A percentile compares a stretch with the other conserved stretches of the same genome.
phyloP scores from a whole-genome alignment of 331 rosid species.

The Rhamnella rubrinervis region DNA sequence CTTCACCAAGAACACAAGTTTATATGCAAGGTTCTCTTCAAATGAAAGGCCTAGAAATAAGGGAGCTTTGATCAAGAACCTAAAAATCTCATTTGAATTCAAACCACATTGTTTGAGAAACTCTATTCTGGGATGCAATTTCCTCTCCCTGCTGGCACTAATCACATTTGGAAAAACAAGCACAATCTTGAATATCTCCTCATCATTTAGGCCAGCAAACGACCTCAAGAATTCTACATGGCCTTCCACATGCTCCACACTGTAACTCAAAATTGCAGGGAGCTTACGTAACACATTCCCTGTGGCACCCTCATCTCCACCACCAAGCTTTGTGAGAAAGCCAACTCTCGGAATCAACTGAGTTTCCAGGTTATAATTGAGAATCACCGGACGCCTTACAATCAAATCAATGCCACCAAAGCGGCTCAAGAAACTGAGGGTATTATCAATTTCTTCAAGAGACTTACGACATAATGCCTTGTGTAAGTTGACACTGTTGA shows the following conservation, averaged over 20 bases:
- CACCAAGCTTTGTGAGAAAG: constrained; percentile 43
- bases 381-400: constrained; percentile 47
- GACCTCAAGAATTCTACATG: constrained; percentile 60
- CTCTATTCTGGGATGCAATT: constrained; percentile 62
- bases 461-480: constrained; percentile 61
- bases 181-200: constrained; percentile 56
- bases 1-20: constrained; percentile 66
- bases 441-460: constrained; percentile 49
- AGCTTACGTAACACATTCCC: constrained; percentile 48
- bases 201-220: constrained; percentile 51
- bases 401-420: constrained; percentile 63
- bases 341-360: constrained; percentile 58
- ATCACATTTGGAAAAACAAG: constrained; percentile 58
- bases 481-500: constrained; percentile 52
- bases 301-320: constrained; percentile 51
- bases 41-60: constrained; percentile 63
- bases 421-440: constrained; percentile 39
- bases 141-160: constrained; percentile 72
- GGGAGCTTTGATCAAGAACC: constrained; percentile 70
- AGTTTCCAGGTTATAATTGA: constrained; percentile 56
- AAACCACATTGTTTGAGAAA: constrained; percentile 79
- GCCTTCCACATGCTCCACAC: constrained; percentile 45
- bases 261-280: constrained; percentile 59
- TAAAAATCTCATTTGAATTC: constrained; percentile 52
- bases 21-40: constrained; percentile 51